Conservation (phyloP, 495 filamentous ascomycete species). For the Hypoxylon subgilvum region DNA sequence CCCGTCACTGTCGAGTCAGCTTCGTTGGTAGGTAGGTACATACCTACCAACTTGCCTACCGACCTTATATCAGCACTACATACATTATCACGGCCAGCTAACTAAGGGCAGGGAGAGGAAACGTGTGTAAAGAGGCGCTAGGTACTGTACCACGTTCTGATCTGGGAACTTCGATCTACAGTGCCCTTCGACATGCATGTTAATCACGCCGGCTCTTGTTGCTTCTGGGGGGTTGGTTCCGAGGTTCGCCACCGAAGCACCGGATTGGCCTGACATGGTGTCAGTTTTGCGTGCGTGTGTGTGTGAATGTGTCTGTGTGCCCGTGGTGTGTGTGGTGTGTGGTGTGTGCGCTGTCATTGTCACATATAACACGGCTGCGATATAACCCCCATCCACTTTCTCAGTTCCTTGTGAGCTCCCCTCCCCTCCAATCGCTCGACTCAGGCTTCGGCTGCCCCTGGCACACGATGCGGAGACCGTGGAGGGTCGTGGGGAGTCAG, state of each 20-base stretch:
- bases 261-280: conserved; percentile 30
- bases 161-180: conserved; percentile 40
- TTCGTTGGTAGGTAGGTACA: not conserved
- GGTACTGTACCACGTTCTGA: conserved; percentile 27
- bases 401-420: conserved; percentile 24
- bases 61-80: not conserved
- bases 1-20: not conserved
- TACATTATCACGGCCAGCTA: not conserved
- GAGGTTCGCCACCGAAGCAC: conserved; percentile 35
- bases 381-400: conserved; percentile 42
- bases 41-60: not conserved
- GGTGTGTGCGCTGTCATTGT: conserved; percentile 47
- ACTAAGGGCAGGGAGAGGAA: conserved; percentile 7
- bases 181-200: conserved; percentile 35
- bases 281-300: conserved; percentile 25
- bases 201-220: conserved; percentile 40
- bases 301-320: conserved; percentile 32
- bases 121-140: conserved; percentile 22
- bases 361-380: conserved; percentile 42
- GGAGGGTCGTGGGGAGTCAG: conserved; percentile 20
- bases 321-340: conserved; percentile 22
- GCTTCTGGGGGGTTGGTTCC: conserved; percentile 29
- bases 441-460: conserved; percentile 25
- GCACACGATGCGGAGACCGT: conserved; percentile 36
- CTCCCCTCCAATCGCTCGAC: conserved; percentile 30